Percentiles rank a stretch among this genome's conserved stretches.
These are phyloP conservation scores for Xylaria venustula DNA, from an alignment of 495 filamentous ascomycete species.

Conservation along the genomic window DNA sequence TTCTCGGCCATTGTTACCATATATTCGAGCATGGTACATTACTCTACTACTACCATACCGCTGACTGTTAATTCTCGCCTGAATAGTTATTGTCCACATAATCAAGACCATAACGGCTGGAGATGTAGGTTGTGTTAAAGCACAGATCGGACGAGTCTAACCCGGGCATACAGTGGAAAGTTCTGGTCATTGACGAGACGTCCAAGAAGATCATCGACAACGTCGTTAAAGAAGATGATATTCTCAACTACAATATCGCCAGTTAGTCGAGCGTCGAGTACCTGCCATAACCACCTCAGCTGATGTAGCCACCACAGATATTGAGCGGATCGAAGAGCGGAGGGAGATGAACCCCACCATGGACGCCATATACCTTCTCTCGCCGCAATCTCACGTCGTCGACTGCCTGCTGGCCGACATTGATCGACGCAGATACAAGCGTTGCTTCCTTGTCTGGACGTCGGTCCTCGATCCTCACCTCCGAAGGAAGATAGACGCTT, in stretches of 20 bases:
- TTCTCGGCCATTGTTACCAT: no score
- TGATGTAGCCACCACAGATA: slow-evolving; percentile 55
- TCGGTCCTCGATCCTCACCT: slow-evolving; percentile 41
- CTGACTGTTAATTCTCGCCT: slow-evolving; percentile 12
- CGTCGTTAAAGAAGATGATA: slow-evolving; percentile 89
- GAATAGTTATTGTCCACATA: slow-evolving; percentile 50
- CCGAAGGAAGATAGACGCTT: slow-evolving; percentile 40
- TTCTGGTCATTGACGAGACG: slow-evolving; percentile 79
- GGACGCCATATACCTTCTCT: slow-evolving; percentile 91
- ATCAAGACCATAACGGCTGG: slow-evolving; percentile 54
- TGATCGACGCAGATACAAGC: slow-evolving; percentile 73
- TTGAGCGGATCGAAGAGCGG: slow-evolving; percentile 86
- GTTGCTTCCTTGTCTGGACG: slow-evolving; percentile 80
- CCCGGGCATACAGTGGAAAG: slow-evolving; percentile 74
- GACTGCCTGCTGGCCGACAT: slow-evolving; percentile 93
- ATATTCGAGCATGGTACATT: no score
- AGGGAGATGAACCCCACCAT: slow-evolving; percentile 77
- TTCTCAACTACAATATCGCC: slow-evolving; percentile 90
- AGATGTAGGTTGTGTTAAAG: slow-evolving; percentile 41
- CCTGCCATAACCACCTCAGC: slow-evolving; percentile 12
- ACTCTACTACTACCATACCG: not conserved
- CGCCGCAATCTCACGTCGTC: slow-evolving; percentile 79
- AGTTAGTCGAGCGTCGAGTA: slow-evolving; percentile 56
- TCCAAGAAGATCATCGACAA: slow-evolving; percentile 81
- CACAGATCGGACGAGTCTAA: not conserved